Evolutionary conservation across 108 stramenopile genomes (phyloP).

Genomic region (Nitzschia putrida): DNA sequence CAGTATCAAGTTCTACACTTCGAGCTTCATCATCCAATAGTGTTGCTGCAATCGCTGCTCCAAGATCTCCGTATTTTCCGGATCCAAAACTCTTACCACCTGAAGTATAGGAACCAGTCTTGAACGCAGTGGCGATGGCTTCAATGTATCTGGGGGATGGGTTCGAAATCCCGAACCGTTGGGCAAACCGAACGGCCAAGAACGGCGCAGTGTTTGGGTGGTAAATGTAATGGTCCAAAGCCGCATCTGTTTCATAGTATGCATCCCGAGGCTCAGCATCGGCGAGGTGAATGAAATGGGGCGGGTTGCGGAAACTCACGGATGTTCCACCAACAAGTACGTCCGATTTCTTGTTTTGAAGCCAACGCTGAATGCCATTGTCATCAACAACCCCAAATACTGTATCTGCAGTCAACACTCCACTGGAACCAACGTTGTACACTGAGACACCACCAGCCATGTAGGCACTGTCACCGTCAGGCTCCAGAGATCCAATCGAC

Average conservation of each 20-base stretch:
- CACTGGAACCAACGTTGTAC: no score
- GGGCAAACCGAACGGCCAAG: background rate
- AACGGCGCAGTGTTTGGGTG: background rate
- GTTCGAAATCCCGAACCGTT: background rate
- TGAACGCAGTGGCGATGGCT: background rate
- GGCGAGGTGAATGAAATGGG: background rate
- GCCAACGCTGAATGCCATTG: background rate
- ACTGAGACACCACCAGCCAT: background rate
- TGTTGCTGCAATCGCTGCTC: no score
- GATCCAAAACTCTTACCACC: no score
- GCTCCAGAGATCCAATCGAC: background rate
- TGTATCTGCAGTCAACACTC: background rate
- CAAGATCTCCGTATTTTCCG: no score
- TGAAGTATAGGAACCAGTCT: background rate
- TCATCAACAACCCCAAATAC: background rate
- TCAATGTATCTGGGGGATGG: background rate
- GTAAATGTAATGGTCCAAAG: background rate
- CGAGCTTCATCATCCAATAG: no score
- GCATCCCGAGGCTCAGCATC: background rate
- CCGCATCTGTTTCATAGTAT: background rate
- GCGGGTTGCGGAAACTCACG: background rate
- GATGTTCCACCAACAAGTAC: background rate
- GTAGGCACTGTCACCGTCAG: background rate
- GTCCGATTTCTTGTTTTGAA: background rate
- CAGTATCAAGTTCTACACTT: no score